Percentiles rank a stretch among this genome's conserved stretches.
These are phyloP conservation scores for Aspergillus glaucus DNA, from an alignment of 2,329 filamentous ascomycete genomes.

Conservation along the genomic window DNA sequence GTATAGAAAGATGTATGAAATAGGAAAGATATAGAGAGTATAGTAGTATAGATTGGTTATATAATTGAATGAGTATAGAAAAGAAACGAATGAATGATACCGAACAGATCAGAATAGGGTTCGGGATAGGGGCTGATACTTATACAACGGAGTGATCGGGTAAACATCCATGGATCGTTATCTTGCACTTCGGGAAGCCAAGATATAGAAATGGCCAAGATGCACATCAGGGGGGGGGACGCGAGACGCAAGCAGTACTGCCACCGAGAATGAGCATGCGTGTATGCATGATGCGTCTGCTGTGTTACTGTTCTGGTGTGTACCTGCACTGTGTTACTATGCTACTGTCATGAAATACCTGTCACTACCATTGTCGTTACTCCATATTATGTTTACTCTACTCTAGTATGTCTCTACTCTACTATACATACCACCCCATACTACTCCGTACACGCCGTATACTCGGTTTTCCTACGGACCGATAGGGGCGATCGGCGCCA, in stretches of 20 bases:
- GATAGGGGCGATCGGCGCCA: neutral
- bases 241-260: neutral
- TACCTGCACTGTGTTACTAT: too few relatives aligned
- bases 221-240: neutral
- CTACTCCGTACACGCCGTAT: neutral
- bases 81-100: conserved; percentile 4
- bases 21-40: neutral
- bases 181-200: neutral
- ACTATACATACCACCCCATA: neutral
- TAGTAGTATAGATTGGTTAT: neutral
- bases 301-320: neutral
- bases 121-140: neutral
- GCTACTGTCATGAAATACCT: too few relatives aligned
- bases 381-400: too few relatives aligned
- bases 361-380: too few relatives aligned
- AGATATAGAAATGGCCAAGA: neutral
- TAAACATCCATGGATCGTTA: neutral
- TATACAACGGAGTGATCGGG: neutral
- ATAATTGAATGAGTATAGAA: neutral
- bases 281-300: neutral
- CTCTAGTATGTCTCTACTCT: too few relatives aligned
- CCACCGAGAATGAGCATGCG: neutral
- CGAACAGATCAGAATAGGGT: conserved; percentile 5
- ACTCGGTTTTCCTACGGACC: neutral
- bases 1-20: neutral